phyloP scores from a whole-genome alignment of 1,284 basidiomycete genomes.

The Ustilago lituana region DNA sequence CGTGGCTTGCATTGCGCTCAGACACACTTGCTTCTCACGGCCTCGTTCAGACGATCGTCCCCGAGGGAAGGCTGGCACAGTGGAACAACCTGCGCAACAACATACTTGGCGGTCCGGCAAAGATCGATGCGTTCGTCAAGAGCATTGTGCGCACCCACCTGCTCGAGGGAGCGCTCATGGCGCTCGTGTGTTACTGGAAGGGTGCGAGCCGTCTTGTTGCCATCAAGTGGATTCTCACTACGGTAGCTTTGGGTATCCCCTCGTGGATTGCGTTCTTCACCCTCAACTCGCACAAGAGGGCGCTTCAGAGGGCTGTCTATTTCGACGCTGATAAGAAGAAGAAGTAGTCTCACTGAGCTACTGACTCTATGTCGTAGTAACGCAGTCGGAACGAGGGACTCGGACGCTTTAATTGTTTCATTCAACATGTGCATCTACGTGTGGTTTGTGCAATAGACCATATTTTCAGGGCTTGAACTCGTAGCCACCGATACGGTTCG shows the following conservation, averaged over 20 bases:
- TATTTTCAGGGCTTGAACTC: conserved; percentile 71
- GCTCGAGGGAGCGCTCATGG: conserved; percentile 33
- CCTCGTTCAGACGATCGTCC: conserved; percentile 26
- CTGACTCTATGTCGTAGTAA: too few relatives aligned
- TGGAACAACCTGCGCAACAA: conserved; percentile 40
- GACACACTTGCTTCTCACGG: conserved; percentile 31
- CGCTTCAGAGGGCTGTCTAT: conserved; percentile 20
- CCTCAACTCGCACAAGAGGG: conserved; percentile 41
- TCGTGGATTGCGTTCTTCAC: conserved; percentile 47
- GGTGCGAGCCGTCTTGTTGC: conserved; percentile 25
- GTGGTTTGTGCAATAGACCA: too few relatives aligned
- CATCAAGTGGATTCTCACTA: conserved; percentile 40
- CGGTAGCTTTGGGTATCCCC: conserved; percentile 44
- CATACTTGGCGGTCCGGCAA: conserved; percentile 32
- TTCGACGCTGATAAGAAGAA: conserved; percentile 29
- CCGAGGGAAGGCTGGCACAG: conserved; percentile 14
- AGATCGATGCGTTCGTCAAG: conserved; percentile 33
- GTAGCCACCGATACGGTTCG: conserved; percentile 77
- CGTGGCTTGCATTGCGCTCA: conserved; percentile 35
- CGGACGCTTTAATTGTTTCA: too few relatives aligned
- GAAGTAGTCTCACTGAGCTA: too few relatives aligned
- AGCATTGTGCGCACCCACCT: conserved; percentile 32
- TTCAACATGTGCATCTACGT: too few relatives aligned
- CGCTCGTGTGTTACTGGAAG: conserved; percentile 27
- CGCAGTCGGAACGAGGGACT: too few relatives aligned